Conservation (phyloP, 306 rosid genomes). For the Coriaria nepalensis region DNA sequence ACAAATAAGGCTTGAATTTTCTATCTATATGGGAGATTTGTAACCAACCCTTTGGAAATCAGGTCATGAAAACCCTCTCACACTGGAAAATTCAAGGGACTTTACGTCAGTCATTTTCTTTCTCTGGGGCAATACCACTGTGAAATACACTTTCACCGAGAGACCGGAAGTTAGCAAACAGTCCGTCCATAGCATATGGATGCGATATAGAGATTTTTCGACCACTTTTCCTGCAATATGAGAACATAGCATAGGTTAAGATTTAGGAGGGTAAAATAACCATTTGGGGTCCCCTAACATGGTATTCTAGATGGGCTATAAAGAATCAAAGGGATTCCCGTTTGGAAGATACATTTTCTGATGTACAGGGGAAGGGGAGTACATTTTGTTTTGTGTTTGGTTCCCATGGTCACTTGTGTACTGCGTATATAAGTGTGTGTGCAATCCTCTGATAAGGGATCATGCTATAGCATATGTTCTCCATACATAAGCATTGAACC, state of each 20-base stretch:
- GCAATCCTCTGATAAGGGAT: background rate
- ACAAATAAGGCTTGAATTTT: background rate
- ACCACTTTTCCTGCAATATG: conserved; percentile 79
- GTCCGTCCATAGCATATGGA: conserved; percentile 87
- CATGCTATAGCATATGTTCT: background rate
- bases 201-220: conserved; percentile 86
- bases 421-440: too few relatives aligned
- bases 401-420: too few relatives aligned
- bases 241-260: conserved; percentile 1
- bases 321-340: too few relatives aligned
- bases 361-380: too few relatives aligned
- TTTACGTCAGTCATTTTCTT: conserved; percentile 10
- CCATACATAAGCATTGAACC: background rate
- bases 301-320: too few relatives aligned
- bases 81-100: conserved; percentile 9
- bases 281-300: too few relatives aligned
- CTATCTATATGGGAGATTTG: background rate
- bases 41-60: background rate
- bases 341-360: too few relatives aligned
- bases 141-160: conserved; percentile 14
- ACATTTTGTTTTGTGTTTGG: too few relatives aligned
- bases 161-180: conserved; percentile 42
- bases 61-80: conserved; percentile 10
- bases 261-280: too few relatives aligned
- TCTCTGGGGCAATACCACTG: conserved; percentile 18